Conservation (phyloP, 2,329 filamentous ascomycete genomes). For the Sclerotinia glacialis region DNA sequence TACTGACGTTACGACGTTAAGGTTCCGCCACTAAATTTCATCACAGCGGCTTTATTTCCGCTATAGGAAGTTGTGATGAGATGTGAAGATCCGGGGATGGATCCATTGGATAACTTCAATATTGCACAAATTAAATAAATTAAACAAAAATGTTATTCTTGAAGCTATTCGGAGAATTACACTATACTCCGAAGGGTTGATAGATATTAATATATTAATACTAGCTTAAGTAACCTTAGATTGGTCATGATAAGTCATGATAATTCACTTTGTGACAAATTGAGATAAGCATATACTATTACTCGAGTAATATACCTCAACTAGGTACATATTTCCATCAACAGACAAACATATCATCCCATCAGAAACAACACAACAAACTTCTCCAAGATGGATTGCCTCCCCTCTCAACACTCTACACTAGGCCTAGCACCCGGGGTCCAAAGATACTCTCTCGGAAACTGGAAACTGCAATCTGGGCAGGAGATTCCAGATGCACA, state of each 20-base stretch:
- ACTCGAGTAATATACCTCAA: too few relatives aligned
- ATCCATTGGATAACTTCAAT: too few relatives aligned
- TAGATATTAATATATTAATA: too few relatives aligned
- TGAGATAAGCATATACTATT: not conserved
- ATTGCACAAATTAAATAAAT: too few relatives aligned
- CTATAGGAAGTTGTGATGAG: not conserved
- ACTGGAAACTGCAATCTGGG: slow-evolving; percentile 66
- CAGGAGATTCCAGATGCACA: slow-evolving; percentile 60
- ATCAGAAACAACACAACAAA: not conserved
- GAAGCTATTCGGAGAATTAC: slow-evolving; percentile 3
- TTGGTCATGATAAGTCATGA: slow-evolving; percentile 8
- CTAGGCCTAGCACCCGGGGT: slow-evolving; percentile 26
- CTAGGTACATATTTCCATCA: not conserved
- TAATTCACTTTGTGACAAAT: not conserved
- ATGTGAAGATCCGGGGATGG: not conserved
- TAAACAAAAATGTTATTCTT: not conserved
- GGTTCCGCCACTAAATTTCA: slow-evolving; percentile 5
- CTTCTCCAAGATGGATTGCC: not conserved
- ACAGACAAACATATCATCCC: not conserved
- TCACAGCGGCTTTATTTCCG: slow-evolving; percentile 13
- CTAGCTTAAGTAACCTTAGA: too few relatives aligned
- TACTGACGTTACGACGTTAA: not conserved
- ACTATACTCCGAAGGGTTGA: not conserved
- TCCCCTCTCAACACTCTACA: not conserved
- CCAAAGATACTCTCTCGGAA: slow-evolving; percentile 57